Percentiles rank a stretch among this genome's conserved stretches.
Conservation (phyloP, 768 basidiomycete species). For the Boletus speciosus region DNA sequence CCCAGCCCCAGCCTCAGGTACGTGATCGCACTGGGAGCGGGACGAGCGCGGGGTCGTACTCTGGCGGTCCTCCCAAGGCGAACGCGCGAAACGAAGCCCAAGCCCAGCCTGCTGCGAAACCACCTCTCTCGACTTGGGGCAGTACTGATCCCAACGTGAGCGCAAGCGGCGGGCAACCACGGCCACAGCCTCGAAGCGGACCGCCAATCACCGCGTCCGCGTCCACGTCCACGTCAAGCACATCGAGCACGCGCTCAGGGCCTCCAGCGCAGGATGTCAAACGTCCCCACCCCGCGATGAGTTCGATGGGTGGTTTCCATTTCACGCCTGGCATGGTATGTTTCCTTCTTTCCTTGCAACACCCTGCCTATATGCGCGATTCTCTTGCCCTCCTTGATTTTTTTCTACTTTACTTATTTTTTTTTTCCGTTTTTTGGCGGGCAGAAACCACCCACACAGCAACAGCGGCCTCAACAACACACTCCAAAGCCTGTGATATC, state of each 20-base stretch:
- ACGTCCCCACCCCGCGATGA: not conserved
- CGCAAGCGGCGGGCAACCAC: not conserved
- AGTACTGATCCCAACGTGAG: not conserved
- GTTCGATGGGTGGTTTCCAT: constrained; percentile 49
- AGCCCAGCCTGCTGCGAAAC: not conserved
- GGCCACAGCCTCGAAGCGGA: not conserved
- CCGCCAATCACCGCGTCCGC: not conserved
- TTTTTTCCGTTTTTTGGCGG: not conserved
- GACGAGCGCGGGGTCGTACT: not conserved
- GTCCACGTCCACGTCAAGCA: not conserved
- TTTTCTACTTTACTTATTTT: not conserved
- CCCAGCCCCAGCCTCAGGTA: constrained; percentile 5
- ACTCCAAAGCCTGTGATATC: constrained; percentile 1
- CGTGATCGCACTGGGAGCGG: constrained; percentile 1
- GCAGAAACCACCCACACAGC: constrained; percentile 12
- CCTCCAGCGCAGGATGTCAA: not conserved
- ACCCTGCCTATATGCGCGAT: constrained; percentile 5
- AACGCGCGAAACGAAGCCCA: not conserved
- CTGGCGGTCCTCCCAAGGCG: not conserved
- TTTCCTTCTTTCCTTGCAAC: not conserved
- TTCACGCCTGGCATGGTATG: constrained; percentile 46
- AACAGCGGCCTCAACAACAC: constrained; percentile 1
- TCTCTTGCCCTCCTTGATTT: not conserved
- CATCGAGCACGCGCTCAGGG: not conserved
- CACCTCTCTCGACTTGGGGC: not conserved